These are phyloP conservation scores for Moesziomyces sp. DNA, from an alignment of 1,284 basidiomycete genomes.

Conservation along the genomic window DNA sequence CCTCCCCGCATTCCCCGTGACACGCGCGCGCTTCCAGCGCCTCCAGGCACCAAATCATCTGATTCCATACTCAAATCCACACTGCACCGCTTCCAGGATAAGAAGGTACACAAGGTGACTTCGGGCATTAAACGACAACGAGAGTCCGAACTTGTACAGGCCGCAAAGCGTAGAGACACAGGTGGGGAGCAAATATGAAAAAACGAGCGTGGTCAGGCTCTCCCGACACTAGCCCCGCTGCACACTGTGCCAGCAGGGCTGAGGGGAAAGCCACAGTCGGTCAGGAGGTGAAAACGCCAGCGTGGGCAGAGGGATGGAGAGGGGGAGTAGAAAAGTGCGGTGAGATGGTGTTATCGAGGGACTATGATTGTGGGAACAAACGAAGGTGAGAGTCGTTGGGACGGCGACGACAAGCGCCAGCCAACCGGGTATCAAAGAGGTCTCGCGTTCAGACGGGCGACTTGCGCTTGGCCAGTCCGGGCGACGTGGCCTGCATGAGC, in stretches of 20 bases:
- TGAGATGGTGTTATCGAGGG: background rate
- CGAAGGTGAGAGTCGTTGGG: background rate
- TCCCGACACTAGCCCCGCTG: background rate
- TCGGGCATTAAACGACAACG: background rate
- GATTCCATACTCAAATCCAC: background rate
- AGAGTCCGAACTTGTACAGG: background rate
- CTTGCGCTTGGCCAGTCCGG: conserved; percentile 42
- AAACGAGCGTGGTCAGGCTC: conserved; percentile 13
- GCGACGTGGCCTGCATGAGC: conserved; percentile 35
- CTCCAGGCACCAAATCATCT: conserved; percentile 1
- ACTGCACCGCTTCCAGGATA: background rate
- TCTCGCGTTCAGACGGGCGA: conserved; percentile 23
- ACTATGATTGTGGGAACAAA: background rate
- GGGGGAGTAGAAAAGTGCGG: background rate
- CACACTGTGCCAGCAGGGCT: background rate
- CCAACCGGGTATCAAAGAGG: background rate
- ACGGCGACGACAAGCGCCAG: background rate
- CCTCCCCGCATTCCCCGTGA: conserved; percentile 11
- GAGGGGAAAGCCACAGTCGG: background rate
- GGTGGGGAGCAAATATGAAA: background rate
- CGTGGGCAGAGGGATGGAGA: no score
- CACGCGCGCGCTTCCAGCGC: no score
- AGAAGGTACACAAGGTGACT: background rate
- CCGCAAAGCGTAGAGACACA: background rate
- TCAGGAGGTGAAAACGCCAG: background rate